Base-by-base conservation (phyloP, 2,329 filamentous ascomycete species). In the Colletotrichum costaricense region DNA sequence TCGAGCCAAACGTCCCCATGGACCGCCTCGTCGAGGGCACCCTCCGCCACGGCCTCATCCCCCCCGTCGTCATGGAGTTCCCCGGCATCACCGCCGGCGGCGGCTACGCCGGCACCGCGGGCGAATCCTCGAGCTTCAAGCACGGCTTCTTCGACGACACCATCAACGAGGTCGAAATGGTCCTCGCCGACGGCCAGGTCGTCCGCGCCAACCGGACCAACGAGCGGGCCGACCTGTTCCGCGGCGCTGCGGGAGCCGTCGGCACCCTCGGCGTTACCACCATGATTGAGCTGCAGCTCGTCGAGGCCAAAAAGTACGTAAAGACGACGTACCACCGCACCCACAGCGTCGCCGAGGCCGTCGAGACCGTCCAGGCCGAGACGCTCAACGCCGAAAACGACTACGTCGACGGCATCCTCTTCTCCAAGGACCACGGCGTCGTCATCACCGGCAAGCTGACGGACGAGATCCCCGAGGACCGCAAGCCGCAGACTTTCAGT, bases 1-100 rank as follows among this genome's bases (percentile, higher is more conserved):
- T 94, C 54, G 92, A 95, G 83, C 92, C 93, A 65, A 95, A 94
- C 77, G 93, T 94, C 12, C 88, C 92, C 30, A 94, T 95, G 92
- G 93, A 94, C 81, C 83, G 86, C 0, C 88, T 95, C 22, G 91
- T 94, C 63, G 89, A 91, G 78, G 84, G 86, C 30, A 94, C 92
- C 1, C 84, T 94, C 54, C 84, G 84, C n/a, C 85, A 93, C 78
- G 90, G 90, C 30, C 86, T 94, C 3, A 86, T 94, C 3, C 92
- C 93, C 0, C 92, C 91, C 2, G 90, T 94, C 3, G 92, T 94
- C 28, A 93, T 93, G 90, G 93, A 94, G 80, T 94, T 94, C 76
- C 92, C 92, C 0, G 93, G 92, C 42, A 94, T 94, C 81, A 94
- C 93, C 0, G 91, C 90, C 2, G 93, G 93, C 28, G 93, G 93